These are phyloP conservation scores for Stromatinia cepivora DNA, from an alignment of 2,329 filamentous ascomycete genomes.

Conservation along the genomic window DNA sequence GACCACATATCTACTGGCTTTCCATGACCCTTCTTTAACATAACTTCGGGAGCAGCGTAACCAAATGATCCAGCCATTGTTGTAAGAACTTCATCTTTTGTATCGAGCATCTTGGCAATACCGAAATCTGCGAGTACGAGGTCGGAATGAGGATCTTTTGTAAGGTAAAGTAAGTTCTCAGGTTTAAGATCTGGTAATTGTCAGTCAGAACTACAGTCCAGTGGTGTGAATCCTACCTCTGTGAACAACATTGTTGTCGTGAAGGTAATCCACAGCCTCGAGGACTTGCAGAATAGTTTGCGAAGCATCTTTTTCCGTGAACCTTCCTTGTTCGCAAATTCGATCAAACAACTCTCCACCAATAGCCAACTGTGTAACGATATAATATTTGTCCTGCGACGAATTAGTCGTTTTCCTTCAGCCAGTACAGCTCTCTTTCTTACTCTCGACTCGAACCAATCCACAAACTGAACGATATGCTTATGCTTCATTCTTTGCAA, in stretches of 20 bases:
- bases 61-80: constrained; percentile 99
- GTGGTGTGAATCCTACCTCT: constrained; percentile 59
- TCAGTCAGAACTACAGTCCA: constrained; percentile 26
- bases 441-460: constrained; percentile 98
- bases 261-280: constrained; percentile 89
- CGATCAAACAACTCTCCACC: constrained; percentile 97
- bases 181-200: constrained; percentile 79
- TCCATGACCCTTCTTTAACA: constrained; percentile 95
- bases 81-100: constrained; percentile 85
- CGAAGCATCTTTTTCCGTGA: constrained; percentile 91
- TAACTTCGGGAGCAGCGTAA: constrained; percentile 96
- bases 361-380: constrained; percentile 93
- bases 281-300: constrained; percentile 94
- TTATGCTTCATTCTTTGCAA: constrained; percentile 87
- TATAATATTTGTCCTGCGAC: constrained; percentile 94
- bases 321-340: constrained; percentile 96
- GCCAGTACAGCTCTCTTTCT: constrained; percentile 36
- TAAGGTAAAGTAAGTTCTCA: constrained; percentile 94
- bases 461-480: constrained; percentile 94
- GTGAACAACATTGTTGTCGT: constrained; percentile 93
- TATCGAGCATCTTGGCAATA: constrained; percentile 96
- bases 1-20: constrained; percentile 99
- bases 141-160: constrained; percentile 71
- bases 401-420: constrained; percentile 17
- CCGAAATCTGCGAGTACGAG: constrained; percentile 96